phyloP scores from a whole-genome alignment of 1,139 yeast genomes.

The Candida smagusa region DNA sequence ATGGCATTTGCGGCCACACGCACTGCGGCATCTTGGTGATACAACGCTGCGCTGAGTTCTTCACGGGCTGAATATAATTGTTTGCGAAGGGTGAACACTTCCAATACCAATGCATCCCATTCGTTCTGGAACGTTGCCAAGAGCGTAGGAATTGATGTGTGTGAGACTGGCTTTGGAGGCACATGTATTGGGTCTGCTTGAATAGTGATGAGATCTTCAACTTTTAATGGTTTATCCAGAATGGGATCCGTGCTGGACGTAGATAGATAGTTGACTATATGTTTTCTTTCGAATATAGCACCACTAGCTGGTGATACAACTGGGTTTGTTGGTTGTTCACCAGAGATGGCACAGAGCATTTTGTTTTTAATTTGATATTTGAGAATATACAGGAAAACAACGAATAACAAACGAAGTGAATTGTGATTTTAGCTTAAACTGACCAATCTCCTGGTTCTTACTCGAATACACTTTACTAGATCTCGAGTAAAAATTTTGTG shows the following conservation, averaged over 20 bases:
- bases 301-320: constrained; percentile 78
- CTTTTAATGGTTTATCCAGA: constrained; percentile 54
- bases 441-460: no score
- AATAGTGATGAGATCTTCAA: constrained; percentile 58
- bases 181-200: constrained; percentile 20
- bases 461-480: no score
- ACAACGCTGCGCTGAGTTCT: constrained; percentile 73
- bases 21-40: constrained; percentile 87
- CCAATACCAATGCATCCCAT: constrained; percentile 87
- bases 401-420: no score
- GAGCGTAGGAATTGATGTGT: constrained; percentile 75
- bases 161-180: constrained; percentile 49
- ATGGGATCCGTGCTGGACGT: constrained; percentile 78
- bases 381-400: no score
- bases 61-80: constrained; percentile 65
- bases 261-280: constrained; percentile 60
- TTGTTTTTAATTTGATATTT: background rate
- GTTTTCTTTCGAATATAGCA: constrained; percentile 62
- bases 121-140: constrained; percentile 77
- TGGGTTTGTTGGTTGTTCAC: constrained; percentile 63
- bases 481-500: no score
- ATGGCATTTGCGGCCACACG: constrained; percentile 76
- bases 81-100: constrained; percentile 71
- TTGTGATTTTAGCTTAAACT: no score
- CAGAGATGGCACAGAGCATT: constrained; percentile 47